Percentiles rank a stretch among this genome's conserved stretches.
These are phyloP conservation scores for Corrigiola litoralis DNA, from an alignment of 179 eudicot genomes.

Conservation along the genomic window DNA sequence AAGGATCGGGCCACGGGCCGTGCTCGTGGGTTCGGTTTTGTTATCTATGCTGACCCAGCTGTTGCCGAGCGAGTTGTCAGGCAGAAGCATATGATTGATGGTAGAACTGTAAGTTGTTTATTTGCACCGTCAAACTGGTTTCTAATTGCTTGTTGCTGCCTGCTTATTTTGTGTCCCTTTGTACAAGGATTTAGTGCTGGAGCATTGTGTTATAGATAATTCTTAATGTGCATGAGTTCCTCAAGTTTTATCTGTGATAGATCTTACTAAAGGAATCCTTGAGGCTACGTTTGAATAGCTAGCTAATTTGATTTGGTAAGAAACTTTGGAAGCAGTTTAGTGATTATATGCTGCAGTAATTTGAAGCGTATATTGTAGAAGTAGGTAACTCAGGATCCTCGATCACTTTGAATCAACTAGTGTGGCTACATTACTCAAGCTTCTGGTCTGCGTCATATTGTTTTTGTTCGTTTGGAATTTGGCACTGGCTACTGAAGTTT, in stretches of 20 bases:
- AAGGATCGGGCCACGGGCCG: slow-evolving; percentile 87
- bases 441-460: too few species aligned
- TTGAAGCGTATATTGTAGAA: too few species aligned
- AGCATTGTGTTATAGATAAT: not conserved
- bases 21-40: slow-evolving; percentile 89
- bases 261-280: not conserved
- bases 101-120: slow-evolving; percentile 62
- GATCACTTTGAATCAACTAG: too few species aligned
- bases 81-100: slow-evolving; percentile 82
- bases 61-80: slow-evolving; percentile 79
- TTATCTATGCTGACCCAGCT: slow-evolving; percentile 73
- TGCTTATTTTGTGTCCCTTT: not conserved
- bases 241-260: too few species aligned
- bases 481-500: too few species aligned
- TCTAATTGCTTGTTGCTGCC: not conserved
- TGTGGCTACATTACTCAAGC: not conserved
- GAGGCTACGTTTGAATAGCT: not conserved
- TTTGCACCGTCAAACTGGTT: not conserved
- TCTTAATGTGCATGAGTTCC: slow-evolving; percentile 4
- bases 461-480: too few species aligned
- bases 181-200: not conserved
- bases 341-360: too few species aligned
- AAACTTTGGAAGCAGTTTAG: too few species aligned
- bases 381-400: too few species aligned
- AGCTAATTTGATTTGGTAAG: not conserved